Base-by-base conservation (phyloP, 1,284 basidiomycete genomes). In the Moesziomyces globuligerus region DNA sequence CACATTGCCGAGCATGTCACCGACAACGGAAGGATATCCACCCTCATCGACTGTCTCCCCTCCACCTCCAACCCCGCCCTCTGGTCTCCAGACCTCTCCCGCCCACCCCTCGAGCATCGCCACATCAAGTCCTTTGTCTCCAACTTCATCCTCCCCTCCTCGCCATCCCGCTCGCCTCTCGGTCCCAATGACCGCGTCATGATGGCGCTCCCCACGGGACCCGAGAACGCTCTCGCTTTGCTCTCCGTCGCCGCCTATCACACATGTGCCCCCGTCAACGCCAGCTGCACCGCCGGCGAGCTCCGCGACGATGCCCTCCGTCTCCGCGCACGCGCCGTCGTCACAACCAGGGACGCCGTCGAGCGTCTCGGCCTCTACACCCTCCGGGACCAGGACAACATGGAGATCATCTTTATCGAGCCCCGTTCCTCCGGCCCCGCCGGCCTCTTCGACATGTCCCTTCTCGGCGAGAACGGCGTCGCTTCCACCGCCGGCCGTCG, bases 341-440 rank as follows among this genome's bases (percentile, higher is more conserved):
- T 82, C 39, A 78, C 80, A 4, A 82, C 80, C 9, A 43, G 72
- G 20, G 80, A 82, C 21, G 72, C 79, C 4, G 50, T 68, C 11
- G 79, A 82, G 26, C 76, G 80, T 10, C 68, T 82, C 25, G 78
- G 74, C 15, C 55, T 80, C 7, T 52, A 75, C 41, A 46, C 60
- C 5, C 67, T 82, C 13, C 58, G 58, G 48, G 65, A 74, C 10
- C 65, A 82, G 50, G 72, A 79, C 41, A 72, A 75, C 42, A 77
- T 82, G 60, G 78, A 82, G 61, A 77, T 82, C 55, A 72, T 79
- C 72, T 74, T 82, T 66, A 57, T 82, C 52, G 80, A 82, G 44
- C 59, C 65, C 1, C 66, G 74, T 28, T 43, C 58, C 1, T 67
- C 70, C 0, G 80, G 80, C 0, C 78, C 79, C 2, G 76, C 79